phyloP scores from a whole-genome alignment of 805 yeast genomes.

The Priceomyces melissophilus region DNA sequence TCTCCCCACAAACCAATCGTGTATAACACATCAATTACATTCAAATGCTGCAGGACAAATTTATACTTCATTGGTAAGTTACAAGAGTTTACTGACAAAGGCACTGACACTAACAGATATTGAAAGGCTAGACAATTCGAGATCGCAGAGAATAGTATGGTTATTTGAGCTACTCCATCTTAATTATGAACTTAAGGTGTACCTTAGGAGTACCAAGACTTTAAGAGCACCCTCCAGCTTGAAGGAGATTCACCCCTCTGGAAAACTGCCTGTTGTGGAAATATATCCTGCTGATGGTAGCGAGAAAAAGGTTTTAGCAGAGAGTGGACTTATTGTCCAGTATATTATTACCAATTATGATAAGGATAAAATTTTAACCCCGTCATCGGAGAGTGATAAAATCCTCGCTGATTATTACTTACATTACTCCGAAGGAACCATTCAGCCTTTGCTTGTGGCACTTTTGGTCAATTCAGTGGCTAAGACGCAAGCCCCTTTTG shows the following conservation, averaged over 20 bases:
- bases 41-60: slow-evolving; percentile 12
- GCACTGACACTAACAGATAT: background rate
- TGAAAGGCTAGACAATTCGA: slow-evolving; percentile 46
- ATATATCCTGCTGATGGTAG: slow-evolving; percentile 32
- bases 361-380: slow-evolving; percentile 22
- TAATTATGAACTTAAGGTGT: slow-evolving; percentile 52
- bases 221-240: slow-evolving; percentile 47
- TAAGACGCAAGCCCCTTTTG: slow-evolving; percentile 44
- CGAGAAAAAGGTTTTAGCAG: slow-evolving; percentile 31
- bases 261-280: slow-evolving; percentile 61
- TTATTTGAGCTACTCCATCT: slow-evolving; percentile 57
- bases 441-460: slow-evolving; percentile 47
- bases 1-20: background rate
- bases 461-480: slow-evolving; percentile 39
- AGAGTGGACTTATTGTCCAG: slow-evolving; percentile 38
- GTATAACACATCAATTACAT: background rate
- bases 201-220: slow-evolving; percentile 45
- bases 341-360: slow-evolving; percentile 36
- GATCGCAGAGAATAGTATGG: slow-evolving; percentile 64
- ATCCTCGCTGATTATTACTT: slow-evolving; percentile 50
- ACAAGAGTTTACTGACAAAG: background rate
- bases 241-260: slow-evolving; percentile 55
- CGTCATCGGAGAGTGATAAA: slow-evolving; percentile 32
- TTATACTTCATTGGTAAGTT: slow-evolving; percentile 27
- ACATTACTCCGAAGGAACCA: slow-evolving; percentile 59